Conservation (phyloP, 305 asterid species). For the Fraxinus sp. region DNA sequence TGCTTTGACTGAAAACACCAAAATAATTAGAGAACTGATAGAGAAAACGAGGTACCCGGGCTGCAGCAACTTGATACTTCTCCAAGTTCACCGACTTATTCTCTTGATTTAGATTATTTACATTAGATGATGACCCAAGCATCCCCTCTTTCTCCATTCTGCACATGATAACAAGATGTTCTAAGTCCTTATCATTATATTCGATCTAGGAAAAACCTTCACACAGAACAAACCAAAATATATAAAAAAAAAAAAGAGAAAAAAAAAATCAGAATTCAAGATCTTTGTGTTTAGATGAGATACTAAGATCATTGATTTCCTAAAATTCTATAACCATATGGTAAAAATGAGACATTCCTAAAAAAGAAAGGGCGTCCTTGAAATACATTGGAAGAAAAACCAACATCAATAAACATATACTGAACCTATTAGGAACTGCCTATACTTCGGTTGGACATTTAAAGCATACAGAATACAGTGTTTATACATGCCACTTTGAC, state of each 20-base stretch:
- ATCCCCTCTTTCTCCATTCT: slow-evolving; percentile 17
- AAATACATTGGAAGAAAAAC: background rate
- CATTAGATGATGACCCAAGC: background rate
- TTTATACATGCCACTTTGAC: background rate
- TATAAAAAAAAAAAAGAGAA: background rate
- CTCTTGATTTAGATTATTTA: slow-evolving; percentile 13
- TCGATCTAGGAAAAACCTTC: background rate
- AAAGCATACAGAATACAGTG: background rate
- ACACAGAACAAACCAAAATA: background rate
- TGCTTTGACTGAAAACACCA: background rate
- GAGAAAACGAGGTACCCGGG: slow-evolving; percentile 12
- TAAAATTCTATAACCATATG: background rate
- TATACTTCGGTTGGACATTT: background rate
- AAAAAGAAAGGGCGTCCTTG: background rate
- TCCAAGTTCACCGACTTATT: slow-evolving; percentile 3
- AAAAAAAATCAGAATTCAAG: background rate
- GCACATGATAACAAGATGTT: slow-evolving; percentile 1
- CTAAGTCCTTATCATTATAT: background rate
- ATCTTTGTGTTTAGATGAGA: background rate
- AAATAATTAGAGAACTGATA: background rate
- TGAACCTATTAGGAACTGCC: background rate
- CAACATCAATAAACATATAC: background rate
- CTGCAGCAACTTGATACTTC: slow-evolving; percentile 12
- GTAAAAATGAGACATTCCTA: background rate
- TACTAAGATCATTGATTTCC: background rate